Base-by-base conservation (phyloP, 345 rosid species). In the Brassica juncea region DNA sequence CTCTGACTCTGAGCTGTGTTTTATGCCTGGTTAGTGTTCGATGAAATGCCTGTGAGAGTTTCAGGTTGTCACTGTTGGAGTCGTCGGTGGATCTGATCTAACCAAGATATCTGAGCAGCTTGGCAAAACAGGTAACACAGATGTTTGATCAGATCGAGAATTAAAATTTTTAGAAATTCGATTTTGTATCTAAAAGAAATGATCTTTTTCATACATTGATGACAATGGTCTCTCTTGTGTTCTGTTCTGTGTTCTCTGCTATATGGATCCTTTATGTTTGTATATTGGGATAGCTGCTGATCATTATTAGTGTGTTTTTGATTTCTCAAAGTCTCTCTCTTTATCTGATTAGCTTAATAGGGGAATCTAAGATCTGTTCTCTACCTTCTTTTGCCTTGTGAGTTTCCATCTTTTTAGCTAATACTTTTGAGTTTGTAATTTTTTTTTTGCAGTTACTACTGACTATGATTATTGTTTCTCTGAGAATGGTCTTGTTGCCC, bases 401-500 rank as follows among this genome's bases (percentile, higher is more conserved):
- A 37, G 15, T 58, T 8, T 55, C 11, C 12, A 21, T n/a, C n/a
- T n/a, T n/a, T n/a, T n/a, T n/a, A n/a, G n/a, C n/a, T n/a, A n/a
- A n/a, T n/a, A n/a, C n/a, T n/a, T n/a, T n/a, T n/a, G n/a, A 30
- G 25, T 73, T 66, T 67, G 67, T 12, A 47, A 25, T 3, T 64
- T n/a, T 19, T 19, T 19, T 64, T n/a, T 77, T 86, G 87, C 94
- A 95, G 99, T 95, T 57, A 85, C 81, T 64, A 15, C 82, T 42
- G 99, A 93, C 76, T 95, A 90, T 81, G 98, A 95, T 85, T 95
- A 88, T 49, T 94, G 87, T 19, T 95, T 95, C 80, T 89, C 99
- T 66, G 99, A 95, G 88, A 95, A 95, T 86, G 99, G 98, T 49
- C 99, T 95, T 77, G 91, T 95, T 76, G 98, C 99, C 54, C 89